Evolutionary conservation across 169 alveolate genomes (phyloP).

Genomic region (Plasmodium cynomolgi): DNA sequence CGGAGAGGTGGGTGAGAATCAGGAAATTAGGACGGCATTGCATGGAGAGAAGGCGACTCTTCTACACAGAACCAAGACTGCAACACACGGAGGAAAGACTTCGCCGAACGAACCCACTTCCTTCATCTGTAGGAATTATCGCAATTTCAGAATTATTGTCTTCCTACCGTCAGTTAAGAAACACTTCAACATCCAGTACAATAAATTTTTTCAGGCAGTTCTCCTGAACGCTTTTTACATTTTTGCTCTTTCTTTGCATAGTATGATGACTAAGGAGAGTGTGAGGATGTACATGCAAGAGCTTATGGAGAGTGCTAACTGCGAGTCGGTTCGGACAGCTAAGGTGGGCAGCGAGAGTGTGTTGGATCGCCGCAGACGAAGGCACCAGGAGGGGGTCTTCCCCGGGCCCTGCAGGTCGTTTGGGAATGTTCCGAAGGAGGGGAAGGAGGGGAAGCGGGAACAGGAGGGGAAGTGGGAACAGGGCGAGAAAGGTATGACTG

Average conservation of each 20-base stretch:
- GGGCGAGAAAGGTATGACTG: not conserved
- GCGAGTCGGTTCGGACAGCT: not conserved
- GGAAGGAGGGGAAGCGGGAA: not conserved
- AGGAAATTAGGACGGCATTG: not conserved
- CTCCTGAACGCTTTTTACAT: constrained; percentile 55
- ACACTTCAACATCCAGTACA: constrained; percentile 63
- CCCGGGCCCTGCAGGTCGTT: too few species aligned
- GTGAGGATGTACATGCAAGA: constrained; percentile 24
- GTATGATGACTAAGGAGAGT: constrained; percentile 28
- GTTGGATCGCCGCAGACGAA: not conserved
- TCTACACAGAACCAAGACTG: not conserved
- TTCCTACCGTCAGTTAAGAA: constrained; percentile 58
- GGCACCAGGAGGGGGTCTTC: not conserved
- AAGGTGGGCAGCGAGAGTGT: not conserved
- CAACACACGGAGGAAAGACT: not conserved
- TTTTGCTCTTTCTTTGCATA: constrained; percentile 36
- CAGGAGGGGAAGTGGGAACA: not conserved
- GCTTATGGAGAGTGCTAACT: constrained; percentile 17
- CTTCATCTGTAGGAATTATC: constrained; percentile 11
- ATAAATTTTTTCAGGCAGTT: constrained; percentile 71
- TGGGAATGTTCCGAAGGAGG: not conserved
- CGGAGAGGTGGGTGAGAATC: not conserved
- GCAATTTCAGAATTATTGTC: constrained; percentile 43
- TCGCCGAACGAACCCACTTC: constrained; percentile 7
- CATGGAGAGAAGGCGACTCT: not conserved